Evolutionary conservation across 148 eudicot genomes (phyloP).

Genomic region (Cornus suecica): DNA sequence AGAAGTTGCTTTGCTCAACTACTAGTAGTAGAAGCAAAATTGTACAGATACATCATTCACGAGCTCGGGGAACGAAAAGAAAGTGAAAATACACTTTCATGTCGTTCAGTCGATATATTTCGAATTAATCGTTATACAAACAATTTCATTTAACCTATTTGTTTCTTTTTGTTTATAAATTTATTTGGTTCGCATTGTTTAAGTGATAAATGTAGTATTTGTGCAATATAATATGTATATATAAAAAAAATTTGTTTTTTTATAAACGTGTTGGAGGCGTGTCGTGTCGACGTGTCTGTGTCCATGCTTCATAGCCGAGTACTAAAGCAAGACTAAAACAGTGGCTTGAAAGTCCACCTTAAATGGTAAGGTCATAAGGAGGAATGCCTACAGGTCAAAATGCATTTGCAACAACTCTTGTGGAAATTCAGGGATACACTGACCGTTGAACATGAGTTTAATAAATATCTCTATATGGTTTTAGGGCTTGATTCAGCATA

Average conservation of each 20-base stretch:
- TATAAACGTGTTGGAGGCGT: too few relatives aligned
- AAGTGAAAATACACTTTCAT: neutral
- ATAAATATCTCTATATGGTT: neutral
- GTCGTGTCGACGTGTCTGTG: too few relatives aligned
- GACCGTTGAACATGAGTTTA: neutral
- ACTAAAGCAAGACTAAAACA: neutral
- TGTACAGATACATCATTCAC: neutral
- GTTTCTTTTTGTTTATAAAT: too few relatives aligned
- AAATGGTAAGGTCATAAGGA: neutral
- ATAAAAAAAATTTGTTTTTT: too few relatives aligned
- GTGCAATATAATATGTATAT: too few relatives aligned
- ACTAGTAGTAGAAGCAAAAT: neutral
- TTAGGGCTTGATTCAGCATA: neutral
- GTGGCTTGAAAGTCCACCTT: neutral
- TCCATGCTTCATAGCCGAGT: neutral
- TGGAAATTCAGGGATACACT: neutral
- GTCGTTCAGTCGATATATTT: neutral
- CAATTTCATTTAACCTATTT: too few relatives aligned
- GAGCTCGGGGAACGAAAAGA: neutral
- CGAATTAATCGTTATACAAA: too few relatives aligned
- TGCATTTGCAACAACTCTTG: neutral
- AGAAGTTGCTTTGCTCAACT: neutral
- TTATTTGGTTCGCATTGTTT: too few relatives aligned
- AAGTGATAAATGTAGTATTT: too few relatives aligned
- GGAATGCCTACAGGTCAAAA: neutral